Conservation (phyloP, 805 yeast genomes). For the Hanseniaspora jakobsenii region DNA sequence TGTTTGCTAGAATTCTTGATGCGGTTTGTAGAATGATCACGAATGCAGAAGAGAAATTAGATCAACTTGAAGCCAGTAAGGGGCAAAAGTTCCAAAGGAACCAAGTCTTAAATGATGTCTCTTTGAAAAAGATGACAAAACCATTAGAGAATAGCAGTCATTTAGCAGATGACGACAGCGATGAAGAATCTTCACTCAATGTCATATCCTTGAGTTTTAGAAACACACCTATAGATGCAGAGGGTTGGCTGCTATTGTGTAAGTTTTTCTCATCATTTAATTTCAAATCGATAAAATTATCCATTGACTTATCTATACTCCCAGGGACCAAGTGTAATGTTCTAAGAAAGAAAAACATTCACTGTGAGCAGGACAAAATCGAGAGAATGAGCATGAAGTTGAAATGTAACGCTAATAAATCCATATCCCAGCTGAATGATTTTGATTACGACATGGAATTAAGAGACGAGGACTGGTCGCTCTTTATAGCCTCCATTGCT, state of each 20-base stretch:
- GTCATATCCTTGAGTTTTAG: conserved; percentile 62
- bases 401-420: not conserved
- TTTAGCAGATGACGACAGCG: no score
- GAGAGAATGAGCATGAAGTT: conserved; percentile 33
- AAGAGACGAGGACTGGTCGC: conserved; percentile 65
- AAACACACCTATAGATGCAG: conserved; percentile 60
- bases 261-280: conserved; percentile 50
- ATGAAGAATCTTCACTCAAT: conserved; percentile 34
- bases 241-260: conserved; percentile 74
- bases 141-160: no score
- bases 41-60: no score
- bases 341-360: conserved; percentile 32
- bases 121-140: no score
- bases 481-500: conserved; percentile 56
- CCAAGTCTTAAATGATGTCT: no score
- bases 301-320: conserved; percentile 51
- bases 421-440: not conserved
- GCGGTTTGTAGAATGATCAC: conserved; percentile 39
- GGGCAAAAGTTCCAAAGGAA: no score
- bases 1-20: conserved; percentile 56
- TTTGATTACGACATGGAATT: conserved; percentile 11
- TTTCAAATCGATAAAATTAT: conserved; percentile 38
- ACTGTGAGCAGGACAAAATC: conserved; percentile 19
- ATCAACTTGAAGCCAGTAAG: no score
- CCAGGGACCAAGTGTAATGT: conserved; percentile 30